Conservation (phyloP, 2,329 filamentous ascomycete species). For the Pyrenophora tritici-repentis region DNA sequence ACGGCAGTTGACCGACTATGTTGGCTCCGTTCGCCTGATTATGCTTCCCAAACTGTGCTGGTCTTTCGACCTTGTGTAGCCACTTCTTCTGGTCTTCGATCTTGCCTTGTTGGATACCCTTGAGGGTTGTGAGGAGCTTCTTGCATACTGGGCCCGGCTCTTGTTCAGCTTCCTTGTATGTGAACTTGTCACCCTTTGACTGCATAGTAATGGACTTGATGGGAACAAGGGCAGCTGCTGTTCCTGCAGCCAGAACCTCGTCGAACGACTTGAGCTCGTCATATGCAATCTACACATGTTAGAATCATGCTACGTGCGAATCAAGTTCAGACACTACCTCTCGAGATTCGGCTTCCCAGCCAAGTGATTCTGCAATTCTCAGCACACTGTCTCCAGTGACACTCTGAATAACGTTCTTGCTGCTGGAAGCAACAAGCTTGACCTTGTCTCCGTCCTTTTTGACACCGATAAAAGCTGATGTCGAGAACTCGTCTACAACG, state of each 20-base stretch:
- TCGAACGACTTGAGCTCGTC: slow-evolving; percentile 66
- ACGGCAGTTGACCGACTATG: slow-evolving; percentile 45
- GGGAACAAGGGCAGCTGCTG: slow-evolving; percentile 87
- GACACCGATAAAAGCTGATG: slow-evolving; percentile 88
- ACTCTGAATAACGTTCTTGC: slow-evolving; percentile 82
- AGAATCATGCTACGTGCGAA: slow-evolving; percentile 1
- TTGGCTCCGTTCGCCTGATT: slow-evolving; percentile 27
- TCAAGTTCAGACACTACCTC: slow-evolving; percentile 55
- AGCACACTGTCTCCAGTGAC: slow-evolving; percentile 82
- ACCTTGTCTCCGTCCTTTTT: slow-evolving; percentile 63
- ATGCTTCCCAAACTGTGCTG: slow-evolving; percentile 43
- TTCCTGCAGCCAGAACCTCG: slow-evolving; percentile 91
- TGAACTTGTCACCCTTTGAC: slow-evolving; percentile 61
- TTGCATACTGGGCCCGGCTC: slow-evolving; percentile 75
- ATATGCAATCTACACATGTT: slow-evolving; percentile 63
- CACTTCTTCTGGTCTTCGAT: slow-evolving; percentile 77
- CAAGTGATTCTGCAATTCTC: slow-evolving; percentile 75
- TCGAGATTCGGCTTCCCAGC: slow-evolving; percentile 82
- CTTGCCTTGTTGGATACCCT: slow-evolving; percentile 85
- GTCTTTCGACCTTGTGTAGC: slow-evolving; percentile 57
- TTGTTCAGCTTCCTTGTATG: slow-evolving; percentile 61
- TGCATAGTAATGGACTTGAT: slow-evolving; percentile 86
- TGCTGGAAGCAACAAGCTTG: slow-evolving; percentile 85
- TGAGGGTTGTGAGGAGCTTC: slow-evolving; percentile 74
- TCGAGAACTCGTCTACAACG: slow-evolving; percentile 95